A percentile compares a stretch with the other conserved stretches of the same genome.
Conservation (phyloP, 305 asterid genomes). For the Petunia hybrid region DNA sequence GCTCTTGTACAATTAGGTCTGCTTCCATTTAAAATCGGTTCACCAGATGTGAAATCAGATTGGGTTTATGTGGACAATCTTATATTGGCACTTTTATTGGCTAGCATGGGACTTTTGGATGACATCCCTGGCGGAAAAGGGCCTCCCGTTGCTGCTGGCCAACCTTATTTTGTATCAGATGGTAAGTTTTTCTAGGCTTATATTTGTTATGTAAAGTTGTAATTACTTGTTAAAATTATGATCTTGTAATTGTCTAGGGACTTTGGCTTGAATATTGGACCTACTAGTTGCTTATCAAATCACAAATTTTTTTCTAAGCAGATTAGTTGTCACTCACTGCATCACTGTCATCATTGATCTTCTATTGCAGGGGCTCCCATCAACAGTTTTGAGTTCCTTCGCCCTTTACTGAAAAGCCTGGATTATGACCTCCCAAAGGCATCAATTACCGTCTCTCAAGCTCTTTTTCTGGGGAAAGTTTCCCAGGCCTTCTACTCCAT, state of each 20-base stretch:
- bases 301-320: not conserved
- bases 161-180: constrained; percentile 92
- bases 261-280: not conserved
- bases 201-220: not conserved
- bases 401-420: constrained; percentile 71
- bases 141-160: constrained; percentile 86
- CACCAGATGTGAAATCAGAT: constrained; percentile 69
- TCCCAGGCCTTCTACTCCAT: constrained; percentile 69
- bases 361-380: constrained; percentile 74
- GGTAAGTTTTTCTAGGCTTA: constrained; percentile 53
- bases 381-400: constrained; percentile 84
- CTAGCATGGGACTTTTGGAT: constrained; percentile 98
- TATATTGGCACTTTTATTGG: constrained; percentile 79
- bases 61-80: constrained; percentile 94
- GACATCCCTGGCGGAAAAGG: constrained; percentile 88
- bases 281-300: constrained; percentile 15
- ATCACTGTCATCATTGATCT: constrained; percentile 31
- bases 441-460: constrained; percentile 70
- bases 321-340: constrained; percentile 22
- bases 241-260: not conserved
- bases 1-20: constrained; percentile 82
- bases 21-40: constrained; percentile 75
- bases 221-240: not conserved
- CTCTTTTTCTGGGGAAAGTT: constrained; percentile 74
- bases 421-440: constrained; percentile 75